Conservation (phyloP, 1,284 basidiomycete species). For the Dichomitus squalens region DNA sequence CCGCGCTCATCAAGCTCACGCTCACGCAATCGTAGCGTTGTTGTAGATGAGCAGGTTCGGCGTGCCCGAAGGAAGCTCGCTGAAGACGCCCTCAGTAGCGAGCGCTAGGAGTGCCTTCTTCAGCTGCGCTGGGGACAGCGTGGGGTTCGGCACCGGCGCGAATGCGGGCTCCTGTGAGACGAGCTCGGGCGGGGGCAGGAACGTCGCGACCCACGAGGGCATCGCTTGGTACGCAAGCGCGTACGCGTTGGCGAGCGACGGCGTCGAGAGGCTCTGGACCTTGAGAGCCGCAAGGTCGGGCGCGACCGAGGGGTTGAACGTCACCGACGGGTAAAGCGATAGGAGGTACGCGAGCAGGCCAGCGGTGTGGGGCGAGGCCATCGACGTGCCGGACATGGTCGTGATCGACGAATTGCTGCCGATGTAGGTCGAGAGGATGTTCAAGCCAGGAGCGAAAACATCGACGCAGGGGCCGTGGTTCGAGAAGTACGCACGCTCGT, state of each 20-base stretch:
- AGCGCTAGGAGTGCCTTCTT: slow-evolving; percentile 64
- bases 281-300: slow-evolving; percentile 33
- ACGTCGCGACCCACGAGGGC: slow-evolving; percentile 59
- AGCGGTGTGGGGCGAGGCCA: slow-evolving; percentile 59
- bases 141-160: slow-evolving; percentile 45
- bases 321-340: slow-evolving; percentile 56
- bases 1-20: not conserved
- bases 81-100: slow-evolving; percentile 49
- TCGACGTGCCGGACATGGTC: slow-evolving; percentile 67
- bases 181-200: slow-evolving; percentile 60
- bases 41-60: slow-evolving; percentile 64
- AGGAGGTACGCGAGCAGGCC: slow-evolving; percentile 78
- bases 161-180: slow-evolving; percentile 39
- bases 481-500: slow-evolving; percentile 79
- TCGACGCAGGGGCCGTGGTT: slow-evolving; percentile 76
- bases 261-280: slow-evolving; percentile 15
- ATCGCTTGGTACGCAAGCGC: slow-evolving; percentile 54
- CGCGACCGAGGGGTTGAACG: slow-evolving; percentile 46
- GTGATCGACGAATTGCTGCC: slow-evolving; percentile 58
- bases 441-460: slow-evolving; percentile 73
- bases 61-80: slow-evolving; percentile 44
- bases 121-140: slow-evolving; percentile 54
- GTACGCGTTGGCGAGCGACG: slow-evolving; percentile 45
- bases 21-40: slow-evolving; percentile 44
- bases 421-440: slow-evolving; percentile 73